These are phyloP conservation scores for Aureobasidium sp. DNA, from an alignment of 2,329 filamentous ascomycete genomes.

Conservation along the genomic window DNA sequence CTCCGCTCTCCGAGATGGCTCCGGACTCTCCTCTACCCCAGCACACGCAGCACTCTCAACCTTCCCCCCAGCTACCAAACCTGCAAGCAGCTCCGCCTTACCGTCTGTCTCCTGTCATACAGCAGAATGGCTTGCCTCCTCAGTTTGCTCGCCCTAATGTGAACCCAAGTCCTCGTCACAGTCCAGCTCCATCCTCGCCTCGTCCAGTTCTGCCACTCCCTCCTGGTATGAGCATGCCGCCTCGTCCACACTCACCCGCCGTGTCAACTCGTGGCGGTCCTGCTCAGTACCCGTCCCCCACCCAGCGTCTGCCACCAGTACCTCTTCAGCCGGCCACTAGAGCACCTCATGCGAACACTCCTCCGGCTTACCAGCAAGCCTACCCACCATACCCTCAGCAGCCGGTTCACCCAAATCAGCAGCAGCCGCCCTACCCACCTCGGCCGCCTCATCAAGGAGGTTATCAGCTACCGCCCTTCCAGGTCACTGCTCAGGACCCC, in stretches of 20 bases:
- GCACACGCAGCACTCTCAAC: slow-evolving; percentile 21
- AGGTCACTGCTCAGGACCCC: slow-evolving; percentile 39
- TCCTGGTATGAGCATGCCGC: slow-evolving; percentile 28
- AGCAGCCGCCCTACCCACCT: neutral
- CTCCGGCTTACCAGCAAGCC: slow-evolving; percentile 27
- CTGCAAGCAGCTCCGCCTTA: slow-evolving; percentile 26
- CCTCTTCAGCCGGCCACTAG: slow-evolving; percentile 20
- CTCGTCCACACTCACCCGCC: slow-evolving; percentile 21
- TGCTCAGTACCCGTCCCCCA: slow-evolving; percentile 29
- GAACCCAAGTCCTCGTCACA: slow-evolving; percentile 23
- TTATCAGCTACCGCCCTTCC: slow-evolving; percentile 43
- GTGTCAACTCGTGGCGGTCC: slow-evolving; percentile 19
- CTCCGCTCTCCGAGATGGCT: slow-evolving; percentile 30
- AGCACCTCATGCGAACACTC: slow-evolving; percentile 27
- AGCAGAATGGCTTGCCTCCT: slow-evolving; percentile 33
- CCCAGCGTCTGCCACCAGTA: slow-evolving; percentile 21
- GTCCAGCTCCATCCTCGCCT: slow-evolving; percentile 30
- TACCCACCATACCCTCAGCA: slow-evolving; percentile 22
- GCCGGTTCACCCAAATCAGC: neutral
- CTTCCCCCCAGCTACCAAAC: slow-evolving; percentile 20
- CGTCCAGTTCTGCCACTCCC: slow-evolving; percentile 32
- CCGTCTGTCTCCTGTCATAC: slow-evolving; percentile 29
- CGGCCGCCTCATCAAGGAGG: slow-evolving; percentile 36
- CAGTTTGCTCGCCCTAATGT: slow-evolving; percentile 21
- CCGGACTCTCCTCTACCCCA: slow-evolving; percentile 27